These are phyloP conservation scores for Phytophthora capsici DNA, from an alignment of 352 stramenopile species.

Conservation along the genomic window DNA sequence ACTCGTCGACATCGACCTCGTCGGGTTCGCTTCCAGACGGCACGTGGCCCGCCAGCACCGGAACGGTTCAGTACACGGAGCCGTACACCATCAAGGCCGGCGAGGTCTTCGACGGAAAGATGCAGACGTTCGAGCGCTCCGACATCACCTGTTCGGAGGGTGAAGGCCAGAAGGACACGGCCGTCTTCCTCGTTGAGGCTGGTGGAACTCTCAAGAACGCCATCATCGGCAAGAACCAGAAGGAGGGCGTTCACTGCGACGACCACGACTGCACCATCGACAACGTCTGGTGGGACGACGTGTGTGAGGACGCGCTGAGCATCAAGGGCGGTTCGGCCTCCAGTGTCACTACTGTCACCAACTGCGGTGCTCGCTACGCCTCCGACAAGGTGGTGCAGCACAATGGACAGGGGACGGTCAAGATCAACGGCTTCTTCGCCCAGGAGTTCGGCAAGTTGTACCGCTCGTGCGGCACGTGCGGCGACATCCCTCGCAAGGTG, in stretches of 20 bases:
- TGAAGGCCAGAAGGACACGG: slow-evolving; percentile 31
- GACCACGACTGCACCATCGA: slow-evolving; percentile 21
- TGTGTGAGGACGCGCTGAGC: slow-evolving; percentile 23
- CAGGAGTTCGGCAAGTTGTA: slow-evolving; percentile 26
- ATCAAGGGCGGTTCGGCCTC: slow-evolving; percentile 42
- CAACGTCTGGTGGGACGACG: slow-evolving; percentile 30
- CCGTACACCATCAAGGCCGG: slow-evolving; percentile 41
- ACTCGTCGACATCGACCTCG: neutral
- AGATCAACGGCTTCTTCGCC: slow-evolving; percentile 8
- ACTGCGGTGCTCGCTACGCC: slow-evolving; percentile 39
- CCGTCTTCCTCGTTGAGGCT: slow-evolving; percentile 48
- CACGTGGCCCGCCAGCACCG: slow-evolving; percentile 13
- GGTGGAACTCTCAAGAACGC: slow-evolving; percentile 28
- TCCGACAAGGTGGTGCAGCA: slow-evolving; percentile 43
- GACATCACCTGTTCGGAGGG: slow-evolving; percentile 40
- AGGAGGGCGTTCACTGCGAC: slow-evolving; percentile 23
- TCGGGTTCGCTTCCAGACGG: slow-evolving; percentile 9
- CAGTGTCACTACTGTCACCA: slow-evolving; percentile 30
- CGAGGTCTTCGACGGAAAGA: slow-evolving; percentile 30
- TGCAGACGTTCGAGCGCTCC: slow-evolving; percentile 64
- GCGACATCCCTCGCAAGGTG: slow-evolving; percentile 33
- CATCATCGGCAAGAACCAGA: slow-evolving; percentile 30
- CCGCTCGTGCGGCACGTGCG: slow-evolving; percentile 42
- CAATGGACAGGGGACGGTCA: slow-evolving; percentile 3
- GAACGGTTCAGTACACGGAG: slow-evolving; percentile 16